phyloP scores from a whole-genome alignment of 192 early-diverging fungal species.

The Geranomyces variabilis region DNA sequence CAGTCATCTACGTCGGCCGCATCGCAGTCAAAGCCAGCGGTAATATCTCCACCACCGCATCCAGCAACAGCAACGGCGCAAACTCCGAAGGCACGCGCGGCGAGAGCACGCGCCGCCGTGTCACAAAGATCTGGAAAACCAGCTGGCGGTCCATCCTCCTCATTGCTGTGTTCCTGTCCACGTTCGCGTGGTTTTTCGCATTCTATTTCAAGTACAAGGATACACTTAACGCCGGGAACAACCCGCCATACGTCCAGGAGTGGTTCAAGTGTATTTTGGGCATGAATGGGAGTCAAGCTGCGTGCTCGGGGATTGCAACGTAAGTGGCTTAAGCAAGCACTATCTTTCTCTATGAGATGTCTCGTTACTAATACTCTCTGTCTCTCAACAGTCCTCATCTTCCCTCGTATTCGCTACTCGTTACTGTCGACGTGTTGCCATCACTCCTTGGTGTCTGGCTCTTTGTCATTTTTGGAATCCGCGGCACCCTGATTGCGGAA shows the following conservation, averaged over 20 bases:
- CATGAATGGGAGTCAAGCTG: conserved; percentile 6
- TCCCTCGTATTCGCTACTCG: not conserved
- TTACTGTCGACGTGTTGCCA: conserved; percentile 5
- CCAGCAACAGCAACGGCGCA: not conserved
- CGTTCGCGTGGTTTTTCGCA: conserved; percentile 13
- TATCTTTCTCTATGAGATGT: not conserved
- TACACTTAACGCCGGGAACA: not conserved
- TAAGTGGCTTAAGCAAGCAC: conserved; percentile 9
- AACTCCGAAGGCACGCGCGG: not conserved
- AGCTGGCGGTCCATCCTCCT: conserved; percentile 14
- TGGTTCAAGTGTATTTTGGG: conserved; percentile 19
- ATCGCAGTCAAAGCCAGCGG: not conserved
- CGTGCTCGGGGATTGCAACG: conserved; percentile 16
- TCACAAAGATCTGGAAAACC: conserved; percentile 16
- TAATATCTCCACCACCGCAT: not conserved
- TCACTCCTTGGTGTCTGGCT: conserved; percentile 14
- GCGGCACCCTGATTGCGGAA: not conserved
- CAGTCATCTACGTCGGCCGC: conserved; percentile 8
- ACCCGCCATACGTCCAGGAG: conserved; percentile 1
- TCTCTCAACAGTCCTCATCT: conserved; percentile 2
- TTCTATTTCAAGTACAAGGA: conserved; percentile 19
- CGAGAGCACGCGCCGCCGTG: conserved; percentile 16
- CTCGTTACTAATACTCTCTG: not conserved
- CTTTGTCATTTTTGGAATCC: conserved; percentile 18
- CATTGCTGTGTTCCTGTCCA: not conserved